Percentiles rank a stretch among this genome's conserved stretches.
These are phyloP conservation scores for Boechera stricta DNA, from an alignment of 345 rosid genomes.

Conservation along the genomic window DNA sequence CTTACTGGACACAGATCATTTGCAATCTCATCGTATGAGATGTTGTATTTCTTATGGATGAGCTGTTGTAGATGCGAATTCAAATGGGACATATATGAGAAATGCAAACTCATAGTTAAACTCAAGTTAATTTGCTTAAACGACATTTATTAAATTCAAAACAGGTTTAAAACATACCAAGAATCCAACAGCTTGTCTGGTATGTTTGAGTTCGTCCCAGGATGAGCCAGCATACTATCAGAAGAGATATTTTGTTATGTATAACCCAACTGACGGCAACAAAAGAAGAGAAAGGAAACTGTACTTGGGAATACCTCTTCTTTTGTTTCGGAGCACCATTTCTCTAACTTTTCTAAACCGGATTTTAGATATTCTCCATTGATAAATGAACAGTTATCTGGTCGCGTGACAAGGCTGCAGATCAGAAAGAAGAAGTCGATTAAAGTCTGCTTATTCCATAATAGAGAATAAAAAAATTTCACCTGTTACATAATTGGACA, in stretches of 20 bases:
- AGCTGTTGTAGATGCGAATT: conserved; percentile 52
- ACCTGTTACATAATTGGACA: conserved; percentile 92
- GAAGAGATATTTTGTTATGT: conserved; percentile 21
- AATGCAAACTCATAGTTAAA: conserved; percentile 8
- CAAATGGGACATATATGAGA: conserved; percentile 22
- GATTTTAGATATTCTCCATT: conserved; percentile 94
- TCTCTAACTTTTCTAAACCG: conserved; percentile 93
- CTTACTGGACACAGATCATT: conserved; percentile 93
- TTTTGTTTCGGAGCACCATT: conserved; percentile 88
- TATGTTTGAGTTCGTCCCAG: conserved; percentile 96
- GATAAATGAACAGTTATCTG: conserved; percentile 96
- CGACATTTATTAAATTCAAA: neutral
- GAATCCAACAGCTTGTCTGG: conserved; percentile 94
- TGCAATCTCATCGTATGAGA: conserved; percentile 49
- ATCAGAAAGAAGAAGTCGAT: conserved; percentile 35
- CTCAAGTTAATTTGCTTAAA: conserved; percentile 1
- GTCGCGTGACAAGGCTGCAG: conserved; percentile 89
- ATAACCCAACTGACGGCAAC: conserved; percentile 4
- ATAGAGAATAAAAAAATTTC: conserved; percentile 13
- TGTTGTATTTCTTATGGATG: conserved; percentile 41
- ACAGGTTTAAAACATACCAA: conserved; percentile 61
- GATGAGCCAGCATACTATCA: conserved; percentile 77
- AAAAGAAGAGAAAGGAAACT: conserved; percentile 4
- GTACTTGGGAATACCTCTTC: conserved; percentile 61
- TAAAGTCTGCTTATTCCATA: conserved; percentile 10